Percentiles rank a stretch among this genome's conserved stretches.
phyloP scores from a whole-genome alignment of 2,329 filamentous ascomycete species.

The Scleromitrula shiraiana region DNA sequence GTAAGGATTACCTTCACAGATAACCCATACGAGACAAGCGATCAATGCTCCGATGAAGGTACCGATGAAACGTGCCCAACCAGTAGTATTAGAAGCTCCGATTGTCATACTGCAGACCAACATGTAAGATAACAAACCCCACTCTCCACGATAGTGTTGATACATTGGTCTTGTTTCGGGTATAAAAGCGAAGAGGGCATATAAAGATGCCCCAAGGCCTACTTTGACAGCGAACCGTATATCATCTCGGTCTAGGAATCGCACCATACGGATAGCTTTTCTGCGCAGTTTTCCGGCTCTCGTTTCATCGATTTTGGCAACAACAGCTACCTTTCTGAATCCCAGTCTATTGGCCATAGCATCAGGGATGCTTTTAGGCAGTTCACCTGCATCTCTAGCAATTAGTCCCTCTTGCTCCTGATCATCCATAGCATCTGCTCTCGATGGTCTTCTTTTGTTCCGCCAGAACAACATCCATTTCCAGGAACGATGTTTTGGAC shows the following conservation, averaged over 20 bases:
- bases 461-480: slow-evolving; percentile 79
- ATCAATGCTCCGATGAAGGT: slow-evolving; percentile 73
- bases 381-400: slow-evolving; percentile 8
- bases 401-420: slow-evolving; percentile 27
- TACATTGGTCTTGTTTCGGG: slow-evolving; percentile 71
- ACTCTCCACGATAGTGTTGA: slow-evolving; percentile 85
- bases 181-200: slow-evolving; percentile 83
- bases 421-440: slow-evolving; percentile 9
- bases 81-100: slow-evolving; percentile 89
- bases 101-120: slow-evolving; percentile 97
- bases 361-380: slow-evolving; percentile 21
- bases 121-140: slow-evolving; percentile 96
- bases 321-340: slow-evolving; percentile 15
- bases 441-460: slow-evolving; percentile 25
- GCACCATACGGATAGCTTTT: slow-evolving; percentile 45
- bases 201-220: slow-evolving; percentile 79
- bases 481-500: slow-evolving; percentile 60
- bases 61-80: slow-evolving; percentile 75
- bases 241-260: slow-evolving; percentile 55
- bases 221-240: slow-evolving; percentile 84
- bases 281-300: slow-evolving; percentile 24
- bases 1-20: slow-evolving; percentile 65
- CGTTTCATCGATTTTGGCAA: slow-evolving; percentile 10
- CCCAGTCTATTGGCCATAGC: slow-evolving; percentile 11
- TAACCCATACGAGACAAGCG: slow-evolving; percentile 70